Evolutionary conservation across 768 basidiomycete species (phyloP), one percentile per base, ranked within the genome.

Genomic region (Hemileccinum rubropunctum): DNA sequence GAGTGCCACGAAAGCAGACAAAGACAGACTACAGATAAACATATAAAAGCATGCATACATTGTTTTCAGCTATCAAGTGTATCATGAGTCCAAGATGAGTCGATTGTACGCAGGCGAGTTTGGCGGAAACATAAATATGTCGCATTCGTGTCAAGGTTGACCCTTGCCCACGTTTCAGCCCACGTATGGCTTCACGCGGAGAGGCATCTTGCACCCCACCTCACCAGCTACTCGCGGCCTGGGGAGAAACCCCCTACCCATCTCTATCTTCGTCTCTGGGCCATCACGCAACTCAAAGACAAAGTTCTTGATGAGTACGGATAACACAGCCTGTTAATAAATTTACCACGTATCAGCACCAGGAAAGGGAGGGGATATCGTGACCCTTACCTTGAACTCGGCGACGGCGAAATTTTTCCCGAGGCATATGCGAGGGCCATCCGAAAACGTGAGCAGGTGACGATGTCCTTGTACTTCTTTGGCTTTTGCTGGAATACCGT

Each of bases 341-440:
- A 36, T 3, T 38, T 4, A 12, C 37, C 9, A 13, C 9, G 37
- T 38, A 20, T 34, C 4, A 36, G 35, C 17, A 9, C 28, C 28
- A 12, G 11, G 28, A 30, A 30, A 30, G 28, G 3, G 28, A 30
- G 11, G 11, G 6, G 9, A 18, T 18, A 37, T 12, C 11, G 37
- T 8, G 6, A 7, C 9, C 4, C 59, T 20, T 14, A 63, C 69
- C 59, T 70, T 70, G 54, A 70, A 56, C 46, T 69, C 68, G 6
- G 61, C 42, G 6, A 82, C 47, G 0, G 80, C 80, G 59, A 82
- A 82, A 21, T 63, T 59, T 42, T 71, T 75, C 2, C 80, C 81
- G 6, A 81, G 56, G 58, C 81, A 82, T 3, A 64, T 73, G 47
- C 77, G 62, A 2, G 78, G 76, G 0, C 81, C 80, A 52, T 79